Base-by-base conservation (phyloP, 768 basidiomycete species). In the Fistulinella prunicolor region DNA sequence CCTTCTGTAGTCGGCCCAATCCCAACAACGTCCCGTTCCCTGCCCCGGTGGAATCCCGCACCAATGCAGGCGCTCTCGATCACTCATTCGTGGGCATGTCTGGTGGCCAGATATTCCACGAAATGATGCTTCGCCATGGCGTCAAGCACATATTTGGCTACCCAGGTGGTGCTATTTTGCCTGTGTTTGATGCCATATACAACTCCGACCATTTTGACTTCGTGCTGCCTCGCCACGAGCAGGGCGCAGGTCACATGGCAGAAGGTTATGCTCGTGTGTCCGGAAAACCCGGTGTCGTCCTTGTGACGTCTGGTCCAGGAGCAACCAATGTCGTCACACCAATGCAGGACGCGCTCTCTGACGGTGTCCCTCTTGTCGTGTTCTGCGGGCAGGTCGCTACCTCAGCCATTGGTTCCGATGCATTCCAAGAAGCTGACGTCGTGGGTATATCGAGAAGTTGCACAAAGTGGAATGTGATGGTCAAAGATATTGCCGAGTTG, bases 381-480 rank as follows among this genome's bases (percentile, higher is more conserved):
- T 97, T 98, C 72, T 82, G 85, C 38, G 95, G 96, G 1, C 95
- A 98, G 74, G 95, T 99, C n/a, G 95, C 96, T 0, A 98, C 95
- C 8, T 89, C 89, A n/a, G 86, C 91, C 44, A 99, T 99, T 51
- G 95, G 95, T n/a, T 94, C 91, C 14, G 95, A 99, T 63, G 91
- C 92, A 1, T 99, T 99, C 81, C 96, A 99, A 66, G 96, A 99
- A 71, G 96, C 96, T 34, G 96, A 99, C 66, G 71, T 98, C 42
- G 77, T 99, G 47, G 96, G 96, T 41, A 99, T 98, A 68, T 96
- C 94, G 24, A 79, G 95, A 42, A 85, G 86, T 59, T 99, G 96
- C 73, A 98, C 96, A 21, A 99, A 98, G 68, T 98, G 96, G 96
- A 98, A 99, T 64, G 95, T 99, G 51, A 95, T 98, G 94, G 91